Evolutionary conservation across 2,329 filamentous ascomycete species (phyloP), one percentile per base, ranked within the genome.

Genomic region (Cladophialophora yegresii): DNA sequence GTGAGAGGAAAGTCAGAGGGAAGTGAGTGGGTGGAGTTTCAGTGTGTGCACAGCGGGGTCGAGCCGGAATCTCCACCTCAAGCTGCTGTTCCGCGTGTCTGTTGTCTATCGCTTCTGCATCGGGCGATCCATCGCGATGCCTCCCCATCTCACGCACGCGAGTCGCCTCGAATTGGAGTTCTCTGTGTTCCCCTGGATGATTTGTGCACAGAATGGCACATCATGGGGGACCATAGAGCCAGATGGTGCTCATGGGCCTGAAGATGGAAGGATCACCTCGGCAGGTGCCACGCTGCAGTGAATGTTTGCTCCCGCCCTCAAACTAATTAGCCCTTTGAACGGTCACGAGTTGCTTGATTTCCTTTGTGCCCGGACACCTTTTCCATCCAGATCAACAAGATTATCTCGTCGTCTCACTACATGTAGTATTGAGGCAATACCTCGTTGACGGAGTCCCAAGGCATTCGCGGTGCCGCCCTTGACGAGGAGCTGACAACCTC

Each of bases 81-180:
- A 4, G 36, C 40, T 58, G 22, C 23, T n/a, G 33, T 45, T 57
- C 13, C 49, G 49, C 13, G 49, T 54, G 33, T 61, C 36, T 61
- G 22, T 47, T 61, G 58, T 54, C 58, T 28, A 61, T 61, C 58
- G 49, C 50, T 61, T 51, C 58, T 61, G 32, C 36, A 45, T 61
- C 16, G 22, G 54, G 58, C 50, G 32, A 53, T 47, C 58, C 58
- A 54, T 59, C 57, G 57, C 53, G 57, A 59, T 53, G 57, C 45
- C 30, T 43, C 36, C 36, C 36, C 36, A 43, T 43, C 36, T 60
- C 33, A 36, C 22, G 10, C 58, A 45, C 50, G 36, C 58, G 50
- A 54, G n/a, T 45, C 36, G 58, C 50, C 50, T 45, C 49, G 28
- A 4, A 54, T 54, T 61, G 58, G 58, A 23, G 49, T 45, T 54